Evolutionary conservation across 108 stramenopile genomes (phyloP).

Genomic region (Cylindrotheca closterium): DNA sequence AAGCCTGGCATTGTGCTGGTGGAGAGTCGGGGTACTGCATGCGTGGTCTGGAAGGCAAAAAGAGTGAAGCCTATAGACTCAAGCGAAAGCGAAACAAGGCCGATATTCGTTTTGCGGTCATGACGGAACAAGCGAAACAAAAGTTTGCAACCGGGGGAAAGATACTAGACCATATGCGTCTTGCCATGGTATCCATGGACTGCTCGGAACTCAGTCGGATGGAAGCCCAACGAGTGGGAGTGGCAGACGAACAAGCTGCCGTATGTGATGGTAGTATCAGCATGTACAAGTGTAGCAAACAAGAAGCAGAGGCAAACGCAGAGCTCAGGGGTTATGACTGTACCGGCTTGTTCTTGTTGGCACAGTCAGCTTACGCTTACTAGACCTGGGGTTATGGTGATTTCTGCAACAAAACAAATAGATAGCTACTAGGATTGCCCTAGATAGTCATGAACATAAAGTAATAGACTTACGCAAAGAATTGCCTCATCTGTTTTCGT

Average conservation of each 20-base stretch:
- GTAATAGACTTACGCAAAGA: too few species aligned
- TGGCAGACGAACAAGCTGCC: not conserved
- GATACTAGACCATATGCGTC: not conserved
- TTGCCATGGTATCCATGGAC: not conserved
- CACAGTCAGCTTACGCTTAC: too few species aligned
- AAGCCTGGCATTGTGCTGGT: not conserved
- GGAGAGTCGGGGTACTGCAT: not conserved
- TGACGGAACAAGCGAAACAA: not conserved
- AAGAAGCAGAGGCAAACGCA: too few species aligned
- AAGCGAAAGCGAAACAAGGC: not conserved
- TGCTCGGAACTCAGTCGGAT: not conserved
- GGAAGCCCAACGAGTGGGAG: not conserved
- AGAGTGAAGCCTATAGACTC: not conserved
- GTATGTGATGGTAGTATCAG: too few species aligned
- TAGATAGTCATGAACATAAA: too few species aligned
- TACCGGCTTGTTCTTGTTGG: too few species aligned
- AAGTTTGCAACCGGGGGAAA: not conserved
- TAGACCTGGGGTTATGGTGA: too few species aligned
- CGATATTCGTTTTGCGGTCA: not conserved
- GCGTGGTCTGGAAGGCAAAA: not conserved
- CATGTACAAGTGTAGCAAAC: too few species aligned
- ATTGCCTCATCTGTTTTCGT: too few species aligned
- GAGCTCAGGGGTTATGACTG: too few species aligned
- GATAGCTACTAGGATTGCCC: too few species aligned
- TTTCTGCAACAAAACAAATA: too few species aligned